Conservation (phyloP, 257 asterid species). For the Anisodus acutangulus region DNA sequence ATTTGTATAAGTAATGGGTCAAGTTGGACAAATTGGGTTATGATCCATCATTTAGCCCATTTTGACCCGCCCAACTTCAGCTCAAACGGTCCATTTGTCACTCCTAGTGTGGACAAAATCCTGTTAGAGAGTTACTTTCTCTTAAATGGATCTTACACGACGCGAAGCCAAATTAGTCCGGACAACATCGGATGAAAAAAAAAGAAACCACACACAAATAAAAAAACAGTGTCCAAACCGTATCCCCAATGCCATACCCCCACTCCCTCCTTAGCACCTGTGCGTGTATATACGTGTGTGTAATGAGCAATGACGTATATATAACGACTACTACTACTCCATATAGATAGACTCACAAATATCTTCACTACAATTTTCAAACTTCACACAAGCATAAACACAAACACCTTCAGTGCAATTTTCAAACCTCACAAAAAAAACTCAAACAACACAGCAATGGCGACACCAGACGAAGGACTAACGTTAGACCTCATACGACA, state of each 20-base stretch:
- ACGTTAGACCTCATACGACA: slow-evolving; percentile 60
- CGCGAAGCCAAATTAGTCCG: no score
- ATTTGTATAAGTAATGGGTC: no score
- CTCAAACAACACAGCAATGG: background rate
- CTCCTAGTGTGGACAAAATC: no score
- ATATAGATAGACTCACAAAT: background rate
- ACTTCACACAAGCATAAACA: background rate
- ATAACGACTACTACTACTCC: no score
- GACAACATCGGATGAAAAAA: no score
- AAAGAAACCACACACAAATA: background rate
- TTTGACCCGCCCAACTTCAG: no score
- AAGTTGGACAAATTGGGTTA: no score
- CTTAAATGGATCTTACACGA: no score
- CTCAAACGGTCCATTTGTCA: no score
- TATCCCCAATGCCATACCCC: background rate
- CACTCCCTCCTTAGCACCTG: background rate
- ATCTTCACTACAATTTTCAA: background rate
- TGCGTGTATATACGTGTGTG: background rate
- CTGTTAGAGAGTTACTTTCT: background rate
- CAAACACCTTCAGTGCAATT: background rate
- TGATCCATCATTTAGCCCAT: no score
- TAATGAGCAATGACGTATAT: no score
- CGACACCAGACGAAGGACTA: slow-evolving; percentile 40
- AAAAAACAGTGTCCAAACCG: slow-evolving; percentile 16
- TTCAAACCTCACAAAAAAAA: background rate